These are phyloP conservation scores for Spathaspora sp. DNA, from an alignment of 805 yeast species.

Conservation along the genomic window DNA sequence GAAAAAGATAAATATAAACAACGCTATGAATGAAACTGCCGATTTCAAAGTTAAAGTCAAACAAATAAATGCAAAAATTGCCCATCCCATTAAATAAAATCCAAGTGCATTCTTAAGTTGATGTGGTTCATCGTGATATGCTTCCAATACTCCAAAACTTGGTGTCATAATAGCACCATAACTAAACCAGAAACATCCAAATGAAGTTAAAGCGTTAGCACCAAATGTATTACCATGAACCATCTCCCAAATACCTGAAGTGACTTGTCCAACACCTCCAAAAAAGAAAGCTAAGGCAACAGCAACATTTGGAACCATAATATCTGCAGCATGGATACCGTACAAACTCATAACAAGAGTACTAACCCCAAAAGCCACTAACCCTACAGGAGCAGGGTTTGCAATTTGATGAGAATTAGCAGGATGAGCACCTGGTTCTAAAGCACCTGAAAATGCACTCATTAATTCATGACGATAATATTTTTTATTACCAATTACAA, in stretches of 20 bases:
- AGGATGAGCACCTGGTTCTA: slow-evolving; percentile 27
- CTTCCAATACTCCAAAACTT: slow-evolving; percentile 55
- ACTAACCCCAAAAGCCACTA: slow-evolving; percentile 57
- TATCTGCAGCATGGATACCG: slow-evolving; percentile 52
- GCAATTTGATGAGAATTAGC: slow-evolving; percentile 54
- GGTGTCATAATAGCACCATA: slow-evolving; percentile 56
- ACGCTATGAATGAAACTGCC: slow-evolving; percentile 56
- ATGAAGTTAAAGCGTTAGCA: slow-evolving; percentile 57
- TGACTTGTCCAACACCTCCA: slow-evolving; percentile 56
- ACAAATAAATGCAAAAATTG: slow-evolving; percentile 53
- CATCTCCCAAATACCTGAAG: slow-evolving; percentile 69
- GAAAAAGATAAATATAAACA: slow-evolving; percentile 49
- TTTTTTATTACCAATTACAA: slow-evolving; percentile 24
- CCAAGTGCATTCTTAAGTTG: slow-evolving; percentile 50
- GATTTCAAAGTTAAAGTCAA: slow-evolving; percentile 55
- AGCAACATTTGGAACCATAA: slow-evolving; percentile 47
- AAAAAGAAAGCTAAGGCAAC: slow-evolving; percentile 56
- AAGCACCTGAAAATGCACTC: slow-evolving; percentile 32
- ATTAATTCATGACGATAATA: slow-evolving; percentile 29
- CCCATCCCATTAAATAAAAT: slow-evolving; percentile 58
- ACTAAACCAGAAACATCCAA: slow-evolving; percentile 68
- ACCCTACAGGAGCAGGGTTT: slow-evolving; percentile 63
- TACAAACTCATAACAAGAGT: slow-evolving; percentile 55
- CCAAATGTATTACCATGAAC: slow-evolving; percentile 63
- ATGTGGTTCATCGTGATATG: slow-evolving; percentile 38